phyloP scores from a whole-genome alignment of 192 early-diverging fungal genomes.

The Rhizoclosmatium sp. region DNA sequence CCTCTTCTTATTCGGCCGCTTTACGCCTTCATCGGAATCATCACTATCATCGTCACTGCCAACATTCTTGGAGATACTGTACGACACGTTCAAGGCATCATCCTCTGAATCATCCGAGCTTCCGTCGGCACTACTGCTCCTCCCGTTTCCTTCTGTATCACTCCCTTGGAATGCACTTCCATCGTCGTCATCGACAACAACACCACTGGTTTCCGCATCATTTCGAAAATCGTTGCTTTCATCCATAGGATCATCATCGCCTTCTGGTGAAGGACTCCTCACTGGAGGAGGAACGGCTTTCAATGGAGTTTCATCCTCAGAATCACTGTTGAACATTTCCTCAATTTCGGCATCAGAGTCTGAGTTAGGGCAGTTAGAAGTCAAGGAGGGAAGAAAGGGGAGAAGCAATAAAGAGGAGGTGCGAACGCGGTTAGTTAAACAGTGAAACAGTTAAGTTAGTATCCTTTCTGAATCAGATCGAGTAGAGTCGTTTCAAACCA shows the following conservation, averaged over 20 bases:
- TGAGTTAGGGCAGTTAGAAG: neutral
- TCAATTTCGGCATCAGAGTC: slow-evolving; percentile 39
- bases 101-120: slow-evolving; percentile 28
- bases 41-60: slow-evolving; percentile 24
- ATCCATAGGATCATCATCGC: neutral
- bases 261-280: neutral
- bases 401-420: too few species aligned
- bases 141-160: slow-evolving; percentile 14
- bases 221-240: neutral
- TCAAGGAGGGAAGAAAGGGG: too few species aligned
- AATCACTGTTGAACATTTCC: slow-evolving; percentile 39
- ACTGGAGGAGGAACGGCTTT: slow-evolving; percentile 21
- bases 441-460: too few species aligned
- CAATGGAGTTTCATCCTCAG: slow-evolving; percentile 28
- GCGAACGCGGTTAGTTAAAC: too few species aligned
- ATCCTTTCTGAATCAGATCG: too few species aligned
- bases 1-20: slow-evolving; percentile 4
- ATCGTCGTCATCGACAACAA: slow-evolving; percentile 3
- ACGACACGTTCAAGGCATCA: slow-evolving; percentile 29
- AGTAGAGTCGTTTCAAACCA: too few species aligned
- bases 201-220: neutral
- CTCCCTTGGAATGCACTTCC: slow-evolving; percentile 1
- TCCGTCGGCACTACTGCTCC: slow-evolving; percentile 2
- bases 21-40: neutral
- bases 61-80: neutral